Evolutionary conservation across 495 filamentous ascomycete genomes (phyloP).

Genomic region (Polyplosphaeria fusca): DNA sequence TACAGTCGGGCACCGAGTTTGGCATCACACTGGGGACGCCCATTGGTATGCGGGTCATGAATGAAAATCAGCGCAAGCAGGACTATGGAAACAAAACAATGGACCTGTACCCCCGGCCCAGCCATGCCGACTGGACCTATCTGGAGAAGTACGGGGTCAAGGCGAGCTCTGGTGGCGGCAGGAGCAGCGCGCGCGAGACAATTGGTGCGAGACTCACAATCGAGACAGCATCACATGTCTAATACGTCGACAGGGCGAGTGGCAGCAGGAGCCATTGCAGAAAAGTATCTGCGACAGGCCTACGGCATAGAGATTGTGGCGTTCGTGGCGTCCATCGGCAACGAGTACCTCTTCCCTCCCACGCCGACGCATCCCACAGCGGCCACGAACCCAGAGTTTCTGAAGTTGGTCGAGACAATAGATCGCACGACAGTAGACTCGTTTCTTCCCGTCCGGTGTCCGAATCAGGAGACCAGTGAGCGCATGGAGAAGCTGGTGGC

Average conservation of each 20-base stretch:
- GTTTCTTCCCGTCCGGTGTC: constrained; percentile 83
- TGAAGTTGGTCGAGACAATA: constrained; percentile 69
- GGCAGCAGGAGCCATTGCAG: constrained; percentile 90
- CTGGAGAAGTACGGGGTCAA: constrained; percentile 96
- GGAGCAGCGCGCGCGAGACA: constrained; percentile 90
- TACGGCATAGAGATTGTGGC: constrained; percentile 88
- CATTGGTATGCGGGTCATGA: constrained; percentile 81
- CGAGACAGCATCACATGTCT: background rate
- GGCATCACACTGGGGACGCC: constrained; percentile 91
- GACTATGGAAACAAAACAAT: constrained; percentile 92
- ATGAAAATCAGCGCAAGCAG: constrained; percentile 90
- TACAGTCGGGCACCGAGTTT: constrained; percentile 92
- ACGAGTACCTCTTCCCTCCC: constrained; percentile 78
- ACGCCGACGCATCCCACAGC: constrained; percentile 67
- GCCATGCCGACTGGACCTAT: constrained; percentile 96
- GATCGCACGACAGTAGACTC: constrained; percentile 76
- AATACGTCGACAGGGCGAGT: constrained; percentile 61
- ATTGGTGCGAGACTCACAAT: constrained; percentile 55
- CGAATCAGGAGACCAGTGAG: constrained; percentile 58
- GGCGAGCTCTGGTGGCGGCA: constrained; percentile 86
- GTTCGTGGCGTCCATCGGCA: constrained; percentile 83
- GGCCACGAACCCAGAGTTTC: constrained; percentile 80
- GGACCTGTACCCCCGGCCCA: constrained; percentile 85
- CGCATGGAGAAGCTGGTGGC: constrained; percentile 81
- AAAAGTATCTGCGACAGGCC: constrained; percentile 81